Evolutionary conservation across 1,284 basidiomycete genomes (phyloP), one percentile per base, ranked within the genome.

Genomic region (Pyrrhoderma noxium): DNA sequence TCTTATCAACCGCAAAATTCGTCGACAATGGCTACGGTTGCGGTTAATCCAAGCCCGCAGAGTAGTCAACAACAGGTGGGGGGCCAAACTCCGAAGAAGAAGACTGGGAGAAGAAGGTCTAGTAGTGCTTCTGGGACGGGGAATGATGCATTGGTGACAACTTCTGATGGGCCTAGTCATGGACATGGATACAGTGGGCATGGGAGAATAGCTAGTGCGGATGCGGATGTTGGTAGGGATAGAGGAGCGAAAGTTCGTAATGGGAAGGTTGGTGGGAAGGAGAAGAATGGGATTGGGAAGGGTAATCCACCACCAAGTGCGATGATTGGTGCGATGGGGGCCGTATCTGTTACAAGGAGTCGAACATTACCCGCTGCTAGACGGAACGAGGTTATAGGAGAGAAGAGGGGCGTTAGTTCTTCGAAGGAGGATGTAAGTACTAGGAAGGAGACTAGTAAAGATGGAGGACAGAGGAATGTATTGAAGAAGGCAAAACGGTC

Each of bases 291-390:
- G 27, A 5, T 31, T 31, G 27, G 27, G 11, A 31, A 31, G 27
- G 27, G 27, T 31, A 31, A 5, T 5, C 27, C 27, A 31, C n/a
- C 45, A 35, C 8, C 45, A 13, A 21, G 11, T 45, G 47, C 5
- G n/a, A 49, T 38, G 59, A n/a, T n/a, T n/a, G 55, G 54, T 61
- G 60, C 48, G 49, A 53, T 59, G 16, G 52, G 60, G 43, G 61
- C 65, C n/a, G 64, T 67, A 22, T 69, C 70, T 45, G 72, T 82
- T 13, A 69, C 68, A 41, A 71, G 82, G 34, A 83, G 83, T 61
- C 71, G 76, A 56, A 85, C 82, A 31, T 55, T 85, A 51, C 82
- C 82, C 5, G 73, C 75, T 36, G 63, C 52, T 57, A 16, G 56
- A 54, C 13, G 52, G 42, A 46, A 31, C 34, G 42, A 49, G 19